Conservation (phyloP, 768 basidiomycete species). For the Imleria badia region DNA sequence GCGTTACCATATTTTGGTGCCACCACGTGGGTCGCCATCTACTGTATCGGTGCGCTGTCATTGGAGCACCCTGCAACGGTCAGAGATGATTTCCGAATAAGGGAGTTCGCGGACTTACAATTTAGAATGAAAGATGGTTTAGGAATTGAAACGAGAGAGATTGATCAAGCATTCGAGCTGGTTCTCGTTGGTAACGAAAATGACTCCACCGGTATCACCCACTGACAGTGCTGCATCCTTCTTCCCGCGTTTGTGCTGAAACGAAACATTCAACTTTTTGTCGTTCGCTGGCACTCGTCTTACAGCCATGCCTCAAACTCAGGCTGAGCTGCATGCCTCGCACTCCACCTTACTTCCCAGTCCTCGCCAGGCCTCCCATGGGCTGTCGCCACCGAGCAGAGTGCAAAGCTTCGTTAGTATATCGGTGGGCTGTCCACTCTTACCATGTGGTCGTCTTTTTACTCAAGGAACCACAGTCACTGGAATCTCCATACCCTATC, state of each 20-base stretch:
- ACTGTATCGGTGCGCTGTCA: too few relatives aligned
- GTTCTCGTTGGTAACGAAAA: slow-evolving; percentile 5
- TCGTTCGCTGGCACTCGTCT: too few relatives aligned
- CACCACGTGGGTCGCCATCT: background rate
- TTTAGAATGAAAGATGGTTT: background rate
- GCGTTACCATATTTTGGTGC: background rate
- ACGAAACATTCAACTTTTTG: background rate
- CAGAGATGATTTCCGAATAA: background rate
- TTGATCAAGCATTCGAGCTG: too few relatives aligned
- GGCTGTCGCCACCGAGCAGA: slow-evolving; percentile 22
- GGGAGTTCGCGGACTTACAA: background rate
- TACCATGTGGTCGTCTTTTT: background rate
- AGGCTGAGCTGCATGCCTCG: background rate
- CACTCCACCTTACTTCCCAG: slow-evolving; percentile 10
- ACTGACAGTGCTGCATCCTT: background rate
- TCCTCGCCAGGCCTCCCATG: background rate
- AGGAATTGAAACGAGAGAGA: too few relatives aligned
- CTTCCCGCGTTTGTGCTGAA: background rate
- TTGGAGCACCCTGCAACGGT: slow-evolving; percentile 8
- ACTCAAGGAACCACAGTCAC: slow-evolving; percentile 16
- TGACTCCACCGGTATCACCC: background rate
- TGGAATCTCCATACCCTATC: slow-evolving; percentile 41
- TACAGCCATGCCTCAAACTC: slow-evolving; percentile 18
- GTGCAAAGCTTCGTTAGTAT: slow-evolving; percentile 26
- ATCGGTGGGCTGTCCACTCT: slow-evolving; percentile 14